phyloP scores from a whole-genome alignment of 805 yeast genomes.

The Suhomyces pyralidae region DNA sequence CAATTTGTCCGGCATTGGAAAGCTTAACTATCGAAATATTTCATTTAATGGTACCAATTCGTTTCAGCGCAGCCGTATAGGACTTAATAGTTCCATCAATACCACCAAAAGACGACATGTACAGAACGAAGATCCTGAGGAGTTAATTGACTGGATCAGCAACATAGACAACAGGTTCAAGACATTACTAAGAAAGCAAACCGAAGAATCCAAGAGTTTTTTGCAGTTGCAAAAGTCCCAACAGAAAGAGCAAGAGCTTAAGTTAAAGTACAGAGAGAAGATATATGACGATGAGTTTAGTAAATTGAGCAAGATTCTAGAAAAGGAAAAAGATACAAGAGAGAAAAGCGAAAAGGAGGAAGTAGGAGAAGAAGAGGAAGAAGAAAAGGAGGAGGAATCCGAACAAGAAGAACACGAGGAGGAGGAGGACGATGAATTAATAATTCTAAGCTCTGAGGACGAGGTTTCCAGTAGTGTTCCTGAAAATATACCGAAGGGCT shows the following conservation, averaged over 20 bases:
- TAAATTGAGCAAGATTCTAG: slow-evolving; percentile 11
- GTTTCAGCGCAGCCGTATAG: not conserved
- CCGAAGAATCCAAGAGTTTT: slow-evolving; percentile 14
- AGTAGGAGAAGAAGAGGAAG: slow-evolving; percentile 1
- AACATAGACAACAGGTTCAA: slow-evolving; percentile 20
- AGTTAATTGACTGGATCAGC: slow-evolving; percentile 31
- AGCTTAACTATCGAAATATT: not conserved
- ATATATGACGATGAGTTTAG: slow-evolving; percentile 27
- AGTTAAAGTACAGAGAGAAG: slow-evolving; percentile 16
- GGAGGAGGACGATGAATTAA: slow-evolving; percentile 1
- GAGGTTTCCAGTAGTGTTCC: not conserved
- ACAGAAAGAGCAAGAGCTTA: slow-evolving; percentile 16
- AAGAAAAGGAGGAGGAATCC: not conserved
- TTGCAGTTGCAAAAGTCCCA: slow-evolving; percentile 6
- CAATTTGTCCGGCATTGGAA: not conserved
- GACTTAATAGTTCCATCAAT: not conserved
- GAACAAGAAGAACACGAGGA: slow-evolving; percentile 2
- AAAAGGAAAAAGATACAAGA: not conserved
- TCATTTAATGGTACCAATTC: not conserved
- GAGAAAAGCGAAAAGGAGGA: not conserved
- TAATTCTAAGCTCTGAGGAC: slow-evolving; percentile 3
- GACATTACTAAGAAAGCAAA: slow-evolving; percentile 16
- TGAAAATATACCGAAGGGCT: not conserved
- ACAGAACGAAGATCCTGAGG: slow-evolving; percentile 11
- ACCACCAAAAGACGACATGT: not conserved